phyloP scores from a whole-genome alignment of 129 eudicot genomes.

The Pulicaria dysenterica region DNA sequence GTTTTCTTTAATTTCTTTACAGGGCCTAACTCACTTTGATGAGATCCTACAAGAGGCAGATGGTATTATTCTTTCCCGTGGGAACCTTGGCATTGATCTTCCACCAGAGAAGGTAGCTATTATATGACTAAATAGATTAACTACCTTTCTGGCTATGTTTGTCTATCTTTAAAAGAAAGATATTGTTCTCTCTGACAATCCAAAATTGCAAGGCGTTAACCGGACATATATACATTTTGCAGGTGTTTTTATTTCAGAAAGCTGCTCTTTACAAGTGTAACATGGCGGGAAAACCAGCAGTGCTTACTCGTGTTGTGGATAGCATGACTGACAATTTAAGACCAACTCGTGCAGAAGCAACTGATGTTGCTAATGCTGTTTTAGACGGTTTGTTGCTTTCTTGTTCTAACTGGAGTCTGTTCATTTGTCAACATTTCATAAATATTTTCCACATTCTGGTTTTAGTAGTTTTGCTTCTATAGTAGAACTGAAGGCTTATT shows the following conservation, averaged over 20 bases:
- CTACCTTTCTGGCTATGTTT: background rate
- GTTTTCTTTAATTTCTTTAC: constrained; percentile 15
- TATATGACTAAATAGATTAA: background rate
- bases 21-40: constrained; percentile 97
- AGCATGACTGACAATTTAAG: constrained; percentile 77
- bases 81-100: constrained; percentile 97
- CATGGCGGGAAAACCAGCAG: constrained; percentile 84
- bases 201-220: background rate
- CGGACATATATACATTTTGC: constrained; percentile 26
- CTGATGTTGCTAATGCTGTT: constrained; percentile 85
- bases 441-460: no score
- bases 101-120: constrained; percentile 93
- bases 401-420: constrained; percentile 1
- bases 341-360: constrained; percentile 86
- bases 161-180: background rate
- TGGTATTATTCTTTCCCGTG: constrained; percentile 98
- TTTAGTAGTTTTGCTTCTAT: no score
- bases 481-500: no score
- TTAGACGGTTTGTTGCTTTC: constrained; percentile 63
- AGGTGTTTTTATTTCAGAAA: constrained; percentile 75
- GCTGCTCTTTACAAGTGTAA: constrained; percentile 76
- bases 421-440: background rate
- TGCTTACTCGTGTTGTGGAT: constrained; percentile 78
- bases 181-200: background rate
- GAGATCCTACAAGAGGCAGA: constrained; percentile 98